These are phyloP conservation scores for Fusarium falciforme DNA, from an alignment of 2,329 filamentous ascomycete genomes.

Conservation along the genomic window DNA sequence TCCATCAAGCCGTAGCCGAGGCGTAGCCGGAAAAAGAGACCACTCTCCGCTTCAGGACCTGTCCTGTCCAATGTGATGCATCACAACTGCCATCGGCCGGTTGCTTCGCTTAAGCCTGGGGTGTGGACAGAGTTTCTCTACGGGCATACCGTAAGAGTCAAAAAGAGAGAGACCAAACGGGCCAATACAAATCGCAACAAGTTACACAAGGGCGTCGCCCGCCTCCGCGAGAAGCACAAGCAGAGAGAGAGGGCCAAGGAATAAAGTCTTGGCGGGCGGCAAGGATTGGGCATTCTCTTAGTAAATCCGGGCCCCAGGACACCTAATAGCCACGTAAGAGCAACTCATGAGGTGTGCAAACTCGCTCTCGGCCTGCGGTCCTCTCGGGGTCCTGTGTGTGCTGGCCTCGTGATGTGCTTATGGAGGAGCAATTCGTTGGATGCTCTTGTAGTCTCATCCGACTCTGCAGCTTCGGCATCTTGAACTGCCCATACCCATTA, in stretches of 20 bases:
- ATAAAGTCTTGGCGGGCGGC: constrained; percentile 32
- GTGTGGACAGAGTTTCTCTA: background rate
- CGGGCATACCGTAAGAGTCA: background rate
- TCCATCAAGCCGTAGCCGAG: constrained; percentile 19
- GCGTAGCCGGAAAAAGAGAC: constrained; percentile 15
- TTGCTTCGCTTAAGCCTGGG: constrained; percentile 21
- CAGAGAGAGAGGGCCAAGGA: constrained; percentile 7
- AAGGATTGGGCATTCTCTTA: constrained; percentile 39
- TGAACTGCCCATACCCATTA: background rate
- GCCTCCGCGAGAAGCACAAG: constrained; percentile 3
- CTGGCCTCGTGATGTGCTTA: background rate
- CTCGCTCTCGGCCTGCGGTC: background rate
- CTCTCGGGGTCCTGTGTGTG: background rate
- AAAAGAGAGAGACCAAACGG: background rate
- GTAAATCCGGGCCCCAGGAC: constrained; percentile 36
- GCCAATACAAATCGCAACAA: constrained; percentile 32
- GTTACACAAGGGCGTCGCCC: constrained; percentile 17
- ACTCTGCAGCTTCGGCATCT: background rate
- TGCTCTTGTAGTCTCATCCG: background rate
- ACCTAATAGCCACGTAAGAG: constrained; percentile 44
- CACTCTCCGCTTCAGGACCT: background rate
- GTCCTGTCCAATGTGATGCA: constrained; percentile 34
- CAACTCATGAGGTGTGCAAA: background rate
- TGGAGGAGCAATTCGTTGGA: background rate
- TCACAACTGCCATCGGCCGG: constrained; percentile 26